Evolutionary conservation across 2,329 filamentous ascomycete species (phyloP).

Genomic region (Hortaea sp.): DNA sequence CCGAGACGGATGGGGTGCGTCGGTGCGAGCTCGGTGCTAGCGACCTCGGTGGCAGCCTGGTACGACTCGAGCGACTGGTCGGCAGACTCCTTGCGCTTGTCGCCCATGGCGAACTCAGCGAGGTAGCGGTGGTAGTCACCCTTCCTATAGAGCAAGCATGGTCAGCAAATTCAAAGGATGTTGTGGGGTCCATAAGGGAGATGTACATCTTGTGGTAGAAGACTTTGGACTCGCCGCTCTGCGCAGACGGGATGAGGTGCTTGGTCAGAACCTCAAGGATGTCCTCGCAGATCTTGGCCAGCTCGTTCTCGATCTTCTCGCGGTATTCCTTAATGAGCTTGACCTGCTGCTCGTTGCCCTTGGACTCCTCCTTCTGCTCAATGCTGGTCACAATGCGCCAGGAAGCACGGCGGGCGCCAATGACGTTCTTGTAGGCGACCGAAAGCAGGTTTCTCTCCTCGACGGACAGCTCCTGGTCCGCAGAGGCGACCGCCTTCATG

Average conservation of each 20-base stretch:
- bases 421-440: slow-evolving; percentile 98
- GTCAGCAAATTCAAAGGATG: slow-evolving; percentile 1
- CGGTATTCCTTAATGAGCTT: slow-evolving; percentile 94
- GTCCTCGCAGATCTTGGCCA: slow-evolving; percentile 95
- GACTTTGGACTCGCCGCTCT: slow-evolving; percentile 96
- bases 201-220: slow-evolving; percentile 99
- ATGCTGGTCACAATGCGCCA: slow-evolving; percentile 98
- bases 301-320: slow-evolving; percentile 93
- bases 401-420: slow-evolving; percentile 89
- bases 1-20: slow-evolving; percentile 90
- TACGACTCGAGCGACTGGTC: slow-evolving; percentile 94
- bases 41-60: slow-evolving; percentile 87
- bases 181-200: not conserved
- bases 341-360: slow-evolving; percentile 90
- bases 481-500: slow-evolving; percentile 96
- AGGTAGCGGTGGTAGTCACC: slow-evolving; percentile 99
- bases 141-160: slow-evolving; percentile 57
- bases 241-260: slow-evolving; percentile 86
- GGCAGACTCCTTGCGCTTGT: slow-evolving; percentile 90
- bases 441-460: slow-evolving; percentile 97
- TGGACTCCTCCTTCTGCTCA: slow-evolving; percentile 99
- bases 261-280: slow-evolving; percentile 90
- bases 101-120: slow-evolving; percentile 88
- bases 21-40: slow-evolving; percentile 77
- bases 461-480: slow-evolving; percentile 56